A percentile compares a stretch with the other conserved stretches of the same genome.
Evolutionary conservation across 108 stramenopile genomes (phyloP).

Genomic region (Pseudonitzschia delicatissima): DNA sequence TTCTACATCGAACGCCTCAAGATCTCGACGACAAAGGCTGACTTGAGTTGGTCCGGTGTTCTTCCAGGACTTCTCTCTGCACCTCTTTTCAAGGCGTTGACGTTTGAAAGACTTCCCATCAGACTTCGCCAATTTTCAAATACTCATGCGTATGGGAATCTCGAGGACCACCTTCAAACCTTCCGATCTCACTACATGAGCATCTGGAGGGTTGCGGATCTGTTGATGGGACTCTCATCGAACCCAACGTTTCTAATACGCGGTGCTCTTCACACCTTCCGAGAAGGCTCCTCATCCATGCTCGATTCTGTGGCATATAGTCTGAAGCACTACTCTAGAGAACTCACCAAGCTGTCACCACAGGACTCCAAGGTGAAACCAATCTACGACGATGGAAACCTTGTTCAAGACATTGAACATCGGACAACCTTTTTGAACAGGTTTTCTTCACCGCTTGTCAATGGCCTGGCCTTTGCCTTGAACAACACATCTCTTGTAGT

Average conservation of each 20-base stretch:
- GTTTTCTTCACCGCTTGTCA: conserved; percentile 9
- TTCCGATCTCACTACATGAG: conserved; percentile 52
- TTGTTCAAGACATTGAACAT: not conserved
- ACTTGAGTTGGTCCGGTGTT: conserved; percentile 59
- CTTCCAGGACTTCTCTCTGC: conserved; percentile 33
- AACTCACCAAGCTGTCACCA: conserved; percentile 4
- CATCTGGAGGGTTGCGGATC: conserved; percentile 54
- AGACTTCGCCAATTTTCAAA: conserved; percentile 42
- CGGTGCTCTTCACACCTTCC: conserved; percentile 40
- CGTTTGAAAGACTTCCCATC: conserved; percentile 52
- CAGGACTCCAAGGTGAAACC: conserved; percentile 14
- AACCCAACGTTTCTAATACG: conserved; percentile 53
- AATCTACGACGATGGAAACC: conserved; percentile 29
- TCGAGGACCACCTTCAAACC: conserved; percentile 43
- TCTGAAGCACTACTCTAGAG: not conserved
- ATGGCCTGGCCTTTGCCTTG: conserved; percentile 19
- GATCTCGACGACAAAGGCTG: conserved; percentile 47
- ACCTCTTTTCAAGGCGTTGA: conserved; percentile 44
- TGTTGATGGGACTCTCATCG: conserved; percentile 42
- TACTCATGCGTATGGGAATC: conserved; percentile 50
- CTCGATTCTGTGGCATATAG: conserved; percentile 30
- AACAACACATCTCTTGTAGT: conserved; percentile 6
- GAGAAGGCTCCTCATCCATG: conserved; percentile 36
- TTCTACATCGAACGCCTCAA: conserved; percentile 57
- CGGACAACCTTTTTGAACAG: not conserved